Evolutionary conservation across 75 land plant species (phyloP).

Genomic region (Picea sitchensis): DNA sequence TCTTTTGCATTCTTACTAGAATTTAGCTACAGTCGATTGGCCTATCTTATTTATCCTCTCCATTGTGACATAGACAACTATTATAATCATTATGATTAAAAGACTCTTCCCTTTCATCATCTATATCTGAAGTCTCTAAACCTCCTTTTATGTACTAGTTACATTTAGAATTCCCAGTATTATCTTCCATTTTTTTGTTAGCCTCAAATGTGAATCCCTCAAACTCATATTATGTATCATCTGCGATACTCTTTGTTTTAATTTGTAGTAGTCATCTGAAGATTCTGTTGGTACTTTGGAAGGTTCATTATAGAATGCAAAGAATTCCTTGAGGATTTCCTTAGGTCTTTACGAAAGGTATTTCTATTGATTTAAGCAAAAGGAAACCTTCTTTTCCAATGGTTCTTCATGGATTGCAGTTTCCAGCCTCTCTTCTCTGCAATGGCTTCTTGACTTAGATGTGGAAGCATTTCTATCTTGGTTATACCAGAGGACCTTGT

Average conservation of each 20-base stretch:
- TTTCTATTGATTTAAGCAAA: slow-evolving; percentile 3
- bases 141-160: background rate
- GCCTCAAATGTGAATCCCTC: background rate
- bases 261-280: slow-evolving; percentile 1
- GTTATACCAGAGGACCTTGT: slow-evolving; percentile 4
- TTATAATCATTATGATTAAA: background rate
- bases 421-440: slow-evolving; percentile 19
- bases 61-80: background rate
- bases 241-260: background rate
- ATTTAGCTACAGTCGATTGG: too few relatives aligned
- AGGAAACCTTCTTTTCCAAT: background rate
- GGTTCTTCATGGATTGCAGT: slow-evolving; percentile 16
- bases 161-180: background rate
- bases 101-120: background rate
- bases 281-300: background rate
- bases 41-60: slow-evolving; percentile 1
- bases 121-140: too few relatives aligned
- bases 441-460: background rate
- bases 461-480: background rate
- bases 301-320: background rate
- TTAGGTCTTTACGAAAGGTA: too few relatives aligned
- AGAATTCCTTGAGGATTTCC: too few relatives aligned
- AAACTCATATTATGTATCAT: background rate
- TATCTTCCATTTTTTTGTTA: background rate
- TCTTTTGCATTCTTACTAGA: too few relatives aligned